Evolutionary conservation across 805 yeast genomes (phyloP), one percentile per base, ranked within the genome.

Genomic region (Ogataea ganodermae): DNA sequence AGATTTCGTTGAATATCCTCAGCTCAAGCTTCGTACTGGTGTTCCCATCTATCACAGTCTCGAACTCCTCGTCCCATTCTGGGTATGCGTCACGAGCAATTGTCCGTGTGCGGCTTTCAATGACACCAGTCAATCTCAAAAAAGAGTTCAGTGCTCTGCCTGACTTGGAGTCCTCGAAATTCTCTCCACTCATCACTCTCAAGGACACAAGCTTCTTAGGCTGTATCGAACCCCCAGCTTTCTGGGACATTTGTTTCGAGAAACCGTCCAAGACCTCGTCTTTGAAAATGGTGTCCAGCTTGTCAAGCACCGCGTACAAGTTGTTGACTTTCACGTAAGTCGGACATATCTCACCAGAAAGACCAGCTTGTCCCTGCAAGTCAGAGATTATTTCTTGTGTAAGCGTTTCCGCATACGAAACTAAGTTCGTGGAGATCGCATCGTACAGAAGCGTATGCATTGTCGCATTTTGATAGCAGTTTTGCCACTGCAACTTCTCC

Each of bases 1-100:
- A 33, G 5, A 41, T 20, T 16, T 54, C 53, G 16, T 46, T 30
- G 42, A 50, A 54, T 4, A 56, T 17, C 37, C 54, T 33, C 5
- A 56, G 22, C 21, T 52, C 51, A 12, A 56, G 24, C 14, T 22
- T 21, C 24, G 51, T 51, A 6, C 44, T 16, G 13, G 35, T 24
- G 7, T 43, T 31, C n/a, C 51, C 45, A 13, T 42, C 42, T 8
- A 49, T 20, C 10, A 48, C 50, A n/a, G 52, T 40, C 37, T 57
- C 57, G 41, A 55, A 57, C 28, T 55, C 55, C 45, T 57, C 59
- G 31, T 50, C 42, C 60, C 59, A 55, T 42, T 49, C 49, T 14
- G 59, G 57, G 20, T 43, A 52, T 1, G 53, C 43, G 13, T 50
- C 50, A 4, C 41, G 14, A 1, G 26, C 2, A 7, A 56, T 45